Evolutionary conservation across 306 rosid genomes (phyloP), one percentile per base, ranked within the genome.

Genomic region (Quercus aquifolioides): DNA sequence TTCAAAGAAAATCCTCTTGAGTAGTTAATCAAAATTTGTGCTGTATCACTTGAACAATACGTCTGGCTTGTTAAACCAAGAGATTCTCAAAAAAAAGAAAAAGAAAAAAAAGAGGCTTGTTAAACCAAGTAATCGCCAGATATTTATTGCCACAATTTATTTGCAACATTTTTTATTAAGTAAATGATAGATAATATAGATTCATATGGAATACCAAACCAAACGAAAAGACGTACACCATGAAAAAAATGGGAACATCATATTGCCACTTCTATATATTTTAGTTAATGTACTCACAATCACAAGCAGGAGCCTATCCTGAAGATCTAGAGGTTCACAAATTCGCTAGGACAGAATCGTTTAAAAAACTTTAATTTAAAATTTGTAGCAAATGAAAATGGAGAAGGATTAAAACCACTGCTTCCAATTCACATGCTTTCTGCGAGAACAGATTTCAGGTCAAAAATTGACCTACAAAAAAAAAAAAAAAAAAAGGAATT

Each of bases 401-500:
- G 69, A 35, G n/a, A 33, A 26, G 5, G 19, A 4, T 15, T 30
- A 5, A 67, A 68, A 35, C 17, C 71, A 35, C 18, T 10, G 5
- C 52, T 35, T 7, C 28, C 26, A 68, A 35, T 21, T 35, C 51
- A 49, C 51, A 11, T 8, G 25, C 52, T 10, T 68, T 1, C 10
- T 35, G 13, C 8, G 11, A 4, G 26, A 68, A 8, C 4, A 4
- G 14, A 68, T 35, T 68, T 68, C 26, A 75, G 64, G 30, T 55
- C 46, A 7, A 75, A 77, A 69, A 67, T 76, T 74, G 30, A 76
- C 71, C 90, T 84, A 63, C 62, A 74, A 69, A 77, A 18, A 19
- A 38, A 35, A 35, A 6, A 0, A 1, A 1, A 2, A 8, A 38
- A 7, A 33, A 18, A 54, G 13, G 33, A 83, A 67, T 71, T 55